Base-by-base conservation (phyloP, 2,329 filamentous ascomycete genomes). In the Westerdykella sp. region DNA sequence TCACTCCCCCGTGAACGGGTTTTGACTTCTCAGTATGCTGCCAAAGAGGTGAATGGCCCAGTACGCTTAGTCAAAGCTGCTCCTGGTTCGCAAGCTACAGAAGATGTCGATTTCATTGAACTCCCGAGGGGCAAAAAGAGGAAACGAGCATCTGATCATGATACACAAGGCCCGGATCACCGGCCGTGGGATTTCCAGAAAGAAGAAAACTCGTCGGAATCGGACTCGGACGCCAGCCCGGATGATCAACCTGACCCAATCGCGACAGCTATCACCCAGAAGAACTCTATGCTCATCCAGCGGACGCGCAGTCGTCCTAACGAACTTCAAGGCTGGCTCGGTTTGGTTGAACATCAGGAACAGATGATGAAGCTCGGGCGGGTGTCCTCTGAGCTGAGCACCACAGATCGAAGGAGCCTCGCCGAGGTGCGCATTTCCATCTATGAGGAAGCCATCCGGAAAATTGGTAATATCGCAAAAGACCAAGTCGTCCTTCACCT, bases 371-470 rank as follows among this genome's bases (percentile, higher is more conserved):
- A 70, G 40, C 69, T 73, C 18, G 72, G 73, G 21, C 68, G 73
- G 16, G 67, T 47, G 1, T 35, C 60, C 57, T 47, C 70, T 69
- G 57, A 73, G 60, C 23, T 69, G 18, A 81, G 79, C 0, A 69
- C 72, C 22, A 78, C 81, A 3, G 85, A 93, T 57, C 70, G 73
- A 40, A 77, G 76, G 48, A 84, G 84, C 48, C 79, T 87, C 42
- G 82, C 87, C 3, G 84, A 93, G 50, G 80, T 95, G 43, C 91
- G 87, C 51, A 69, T 95, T 2, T 81, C 84, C 2, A 79, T 95
- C 47, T 86, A 90, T 47, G 81, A 91, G 50, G 82, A 87, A 47
- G 90, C 90, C 0, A 64, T 95, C 6, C 69, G 73, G 10, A 77
- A 83, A 37, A 72, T 79, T 5, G 61, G 63, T 1, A 66, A 70